Base-by-base conservation (phyloP, 208 protist genomes). In the Trichomonas vaginalis region DNA sequence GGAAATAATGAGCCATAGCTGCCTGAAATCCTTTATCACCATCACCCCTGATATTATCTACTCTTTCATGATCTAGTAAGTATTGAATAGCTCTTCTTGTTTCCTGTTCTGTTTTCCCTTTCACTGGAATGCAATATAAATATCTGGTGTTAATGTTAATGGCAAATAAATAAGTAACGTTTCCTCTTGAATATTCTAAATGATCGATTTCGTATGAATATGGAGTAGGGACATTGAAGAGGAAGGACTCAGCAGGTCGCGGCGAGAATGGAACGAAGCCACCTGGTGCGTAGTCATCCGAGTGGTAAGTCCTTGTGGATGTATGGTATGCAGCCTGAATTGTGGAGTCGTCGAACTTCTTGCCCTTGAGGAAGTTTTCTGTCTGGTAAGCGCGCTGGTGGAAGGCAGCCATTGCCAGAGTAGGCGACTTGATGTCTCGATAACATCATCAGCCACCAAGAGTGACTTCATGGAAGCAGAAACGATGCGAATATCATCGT, bases 191-290 rank as follows among this genome's bases (percentile, higher is more conserved):
- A n/a, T n/a, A n/a, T n/a, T n/a, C n/a, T n/a, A n/a, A n/a, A n/a
- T n/a, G n/a, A n/a, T n/a, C n/a, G n/a, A n/a, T n/a, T n/a, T n/a
- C n/a, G n/a, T n/a, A n/a, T n/a, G n/a, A n/a, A n/a, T n/a, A n/a
- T n/a, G n/a, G n/a, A n/a, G n/a, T n/a, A n/a, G n/a, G n/a, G 95
- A 98, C 98, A 96, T 98, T 98, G 96, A 97, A 98, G 80, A 98
- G 97, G 87, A 98, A 98, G 40, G 96, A 97, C 21, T 96, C 70
- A 0, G 96, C 96, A 17, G 98, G 80, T 35, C 96, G 95, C 48
- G 70, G 27, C 62, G 97, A 96, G 96, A 97, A 98, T 47, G 97
- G 96, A 42, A 96, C 95, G 97, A 97, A 98, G 45, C 98, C 97
- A 87, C 97, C 97, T n/a, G 97, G 97, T 6, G 96, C 83, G 62